A percentile compares a stretch with the other conserved stretches of the same genome.
phyloP scores from a whole-genome alignment of 2,329 filamentous ascomycete genomes.

The Aspergillus sojae region DNA sequence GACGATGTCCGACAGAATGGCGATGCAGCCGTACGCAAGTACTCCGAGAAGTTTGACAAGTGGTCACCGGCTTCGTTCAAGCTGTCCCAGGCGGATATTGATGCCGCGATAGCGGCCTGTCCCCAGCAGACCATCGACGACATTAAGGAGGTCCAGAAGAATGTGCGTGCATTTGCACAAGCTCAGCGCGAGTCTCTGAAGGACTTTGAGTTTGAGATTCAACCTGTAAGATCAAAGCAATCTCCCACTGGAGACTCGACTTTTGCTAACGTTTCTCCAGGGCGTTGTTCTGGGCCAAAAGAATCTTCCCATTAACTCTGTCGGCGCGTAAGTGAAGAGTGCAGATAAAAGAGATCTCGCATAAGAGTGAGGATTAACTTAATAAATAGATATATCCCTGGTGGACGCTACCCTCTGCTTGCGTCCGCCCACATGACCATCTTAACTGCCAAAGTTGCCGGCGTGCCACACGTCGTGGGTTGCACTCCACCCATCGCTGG shows the following conservation, averaged over 20 bases:
- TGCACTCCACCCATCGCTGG: neutral
- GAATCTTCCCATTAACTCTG: neutral
- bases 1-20: constrained; percentile 51
- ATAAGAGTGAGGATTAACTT: neutral
- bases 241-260: neutral
- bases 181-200: neutral
- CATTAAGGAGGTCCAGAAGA: neutral
- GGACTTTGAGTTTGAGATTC: neutral
- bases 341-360: neutral
- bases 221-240: neutral
- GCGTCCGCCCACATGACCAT: neutral
- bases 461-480: neutral
- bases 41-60: constrained; percentile 58
- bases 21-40: constrained; percentile 52
- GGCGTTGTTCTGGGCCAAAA: neutral
- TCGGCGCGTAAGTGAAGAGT: neutral
- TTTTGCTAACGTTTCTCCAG: neutral
- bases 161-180: neutral
- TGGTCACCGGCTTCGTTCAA: constrained; percentile 56
- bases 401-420: neutral
- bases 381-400: neutral
- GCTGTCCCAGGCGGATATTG: constrained; percentile 39
- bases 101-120: neutral
- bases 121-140: neutral
- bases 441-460: neutral